phyloP scores from a whole-genome alignment of 352 stramenopile species.

The Phytopythium chamaehyphon region DNA sequence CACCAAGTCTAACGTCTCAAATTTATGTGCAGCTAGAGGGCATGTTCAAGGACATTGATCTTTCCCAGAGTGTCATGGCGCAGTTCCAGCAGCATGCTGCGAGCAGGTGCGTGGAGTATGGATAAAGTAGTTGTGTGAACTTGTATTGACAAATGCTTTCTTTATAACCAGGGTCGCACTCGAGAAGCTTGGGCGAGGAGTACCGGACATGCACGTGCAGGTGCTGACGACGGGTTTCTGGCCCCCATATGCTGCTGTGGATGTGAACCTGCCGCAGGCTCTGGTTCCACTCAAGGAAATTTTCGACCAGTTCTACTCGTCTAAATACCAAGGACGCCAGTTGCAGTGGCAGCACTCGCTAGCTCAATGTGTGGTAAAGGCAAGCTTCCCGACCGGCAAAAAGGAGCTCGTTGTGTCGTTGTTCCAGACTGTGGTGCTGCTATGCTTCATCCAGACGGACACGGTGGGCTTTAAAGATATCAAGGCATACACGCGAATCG shows the following conservation, averaged over 20 bases:
- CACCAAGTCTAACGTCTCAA: not conserved
- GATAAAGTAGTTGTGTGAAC: not conserved
- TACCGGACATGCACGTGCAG: constrained; percentile 94
- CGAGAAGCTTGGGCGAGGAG: constrained; percentile 33
- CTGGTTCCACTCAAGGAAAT: constrained; percentile 73
- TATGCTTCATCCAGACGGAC: constrained; percentile 76
- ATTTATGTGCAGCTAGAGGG: constrained; percentile 88
- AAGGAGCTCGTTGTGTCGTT: constrained; percentile 89
- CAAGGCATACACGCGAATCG: constrained; percentile 85
- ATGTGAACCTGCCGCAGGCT: constrained; percentile 70
- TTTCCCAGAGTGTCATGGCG: constrained; percentile 93
- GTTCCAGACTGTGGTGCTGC: constrained; percentile 83
- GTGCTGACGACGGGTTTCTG: constrained; percentile 98
- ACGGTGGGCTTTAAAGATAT: constrained; percentile 83
- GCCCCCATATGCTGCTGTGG: constrained; percentile 90
- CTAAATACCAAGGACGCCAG: constrained; percentile 85
- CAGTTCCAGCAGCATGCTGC: constrained; percentile 84
- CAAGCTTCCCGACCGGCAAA: constrained; percentile 65
- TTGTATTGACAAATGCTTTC: not conserved
- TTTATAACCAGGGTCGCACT: constrained; percentile 33
- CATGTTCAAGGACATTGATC: constrained; percentile 99
- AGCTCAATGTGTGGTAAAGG: constrained; percentile 86
- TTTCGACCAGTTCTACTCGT: constrained; percentile 89
- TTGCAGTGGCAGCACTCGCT: constrained; percentile 91
- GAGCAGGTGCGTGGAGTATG: constrained; percentile 44